These are phyloP conservation scores for Cupressus sempervirens DNA, from an alignment of 75 land plant genomes.

Conservation along the genomic window DNA sequence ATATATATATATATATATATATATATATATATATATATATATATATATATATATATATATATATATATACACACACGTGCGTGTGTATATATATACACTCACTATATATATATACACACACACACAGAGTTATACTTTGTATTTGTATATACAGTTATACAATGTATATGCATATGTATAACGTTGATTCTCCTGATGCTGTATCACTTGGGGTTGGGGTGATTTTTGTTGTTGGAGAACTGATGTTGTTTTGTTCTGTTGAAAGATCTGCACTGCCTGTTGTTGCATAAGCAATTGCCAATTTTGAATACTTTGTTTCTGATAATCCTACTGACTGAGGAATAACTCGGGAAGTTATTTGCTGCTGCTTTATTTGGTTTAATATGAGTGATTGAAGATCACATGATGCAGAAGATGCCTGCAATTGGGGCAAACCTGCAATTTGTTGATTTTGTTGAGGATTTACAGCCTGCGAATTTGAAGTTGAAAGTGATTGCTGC, in stretches of 20 bases:
- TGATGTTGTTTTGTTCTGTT: not conserved
- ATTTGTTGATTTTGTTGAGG: conserved; percentile 16
- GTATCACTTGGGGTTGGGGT: conserved; percentile 17
- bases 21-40: too few species aligned
- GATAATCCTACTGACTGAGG: conserved; percentile 2
- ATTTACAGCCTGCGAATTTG: conserved; percentile 12
- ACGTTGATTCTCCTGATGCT: conserved; percentile 29
- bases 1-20: too few species aligned
- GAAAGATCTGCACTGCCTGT: conserved; percentile 18
- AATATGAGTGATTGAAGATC: not conserved
- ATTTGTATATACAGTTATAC: too few species aligned
- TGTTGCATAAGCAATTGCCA: conserved; percentile 14
- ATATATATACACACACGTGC: too few species aligned
- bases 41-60: too few species aligned
- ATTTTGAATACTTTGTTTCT: conserved; percentile 13
- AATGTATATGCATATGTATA: too few species aligned
- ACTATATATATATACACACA: too few species aligned
- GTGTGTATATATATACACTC: too few species aligned
- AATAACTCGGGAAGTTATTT: not conserved
- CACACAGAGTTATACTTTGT: too few species aligned
- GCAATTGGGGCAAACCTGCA: not conserved
- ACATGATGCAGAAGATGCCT: not conserved
- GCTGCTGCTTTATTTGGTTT: conserved; percentile 9
- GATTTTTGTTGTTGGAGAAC: conserved; percentile 19
- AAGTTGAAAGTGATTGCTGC: conserved; percentile 26